Base-by-base conservation (phyloP, 345 rosid species). In the Mallotus nudiflorus region DNA sequence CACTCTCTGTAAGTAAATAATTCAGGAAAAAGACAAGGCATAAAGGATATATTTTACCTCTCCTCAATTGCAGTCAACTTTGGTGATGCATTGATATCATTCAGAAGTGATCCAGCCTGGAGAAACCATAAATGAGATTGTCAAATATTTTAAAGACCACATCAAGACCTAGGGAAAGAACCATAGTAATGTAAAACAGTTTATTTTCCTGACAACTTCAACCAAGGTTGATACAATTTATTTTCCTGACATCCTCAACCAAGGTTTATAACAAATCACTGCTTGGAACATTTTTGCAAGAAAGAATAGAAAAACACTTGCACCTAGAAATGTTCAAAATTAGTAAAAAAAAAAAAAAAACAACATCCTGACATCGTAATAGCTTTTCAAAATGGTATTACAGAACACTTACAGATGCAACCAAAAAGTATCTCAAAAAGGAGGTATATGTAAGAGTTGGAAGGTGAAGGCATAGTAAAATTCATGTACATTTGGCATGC, bases 41-140 rank as follows among this genome's bases (percentile, higher is more conserved):
- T 22, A 29, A 13, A 0, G 39, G 37, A 70, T 13, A 5, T 10
- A n/a, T 18, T 59, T 60, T 18, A 88, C 89, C 87, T 82, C 76
- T 85, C 59, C 42, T 82, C 83, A 14, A 70, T 65, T 48, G 73
- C 68, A 61, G 65, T 70, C 68, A 82, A 58, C 48, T 29, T 33
- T 6, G 70, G 62, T 29, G 65, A 75, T 25, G 45, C 69, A 37
- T 65, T 28, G 66, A 53, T 63, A 53, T 83, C 81, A 8, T 72
- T 56, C 75, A 81, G 58, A 62, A 82, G 27, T 1, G 67, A 65
- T 71, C 76, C 82, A n/a, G 77, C 77, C 87, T 82, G 74, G 8
- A 14, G 68, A 42, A 52, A 63, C 37, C 28, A 61, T 54, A 74
- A 35, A 67, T 39, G 44, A 19, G 24, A 64, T 73, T 29, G 14